Conservation (phyloP, 805 yeast genomes). For the Saccharomyces paradoxus region DNA sequence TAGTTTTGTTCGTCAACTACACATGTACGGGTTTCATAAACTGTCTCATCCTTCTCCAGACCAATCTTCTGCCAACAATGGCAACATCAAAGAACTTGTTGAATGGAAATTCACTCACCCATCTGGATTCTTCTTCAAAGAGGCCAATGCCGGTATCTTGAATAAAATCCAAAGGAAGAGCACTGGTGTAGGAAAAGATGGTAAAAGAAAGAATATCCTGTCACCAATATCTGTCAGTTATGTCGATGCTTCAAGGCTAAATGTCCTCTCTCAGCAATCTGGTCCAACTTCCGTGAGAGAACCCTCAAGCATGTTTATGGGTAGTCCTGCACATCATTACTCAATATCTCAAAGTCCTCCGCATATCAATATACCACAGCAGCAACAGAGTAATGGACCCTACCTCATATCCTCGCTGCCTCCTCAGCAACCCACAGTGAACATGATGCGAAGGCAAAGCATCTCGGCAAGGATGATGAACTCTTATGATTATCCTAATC, state of each 20-base stretch:
- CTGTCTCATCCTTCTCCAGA: conserved; percentile 26
- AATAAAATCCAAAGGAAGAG: conserved; percentile 27
- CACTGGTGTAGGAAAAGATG: conserved; percentile 27
- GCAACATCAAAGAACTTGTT: conserved; percentile 8
- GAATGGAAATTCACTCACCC: conserved; percentile 30
- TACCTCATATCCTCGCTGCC: neutral
- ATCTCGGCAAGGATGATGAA: neutral
- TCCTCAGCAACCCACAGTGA: neutral
- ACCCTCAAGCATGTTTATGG: neutral
- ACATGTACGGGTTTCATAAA: conserved; percentile 95
- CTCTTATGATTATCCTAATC: neutral
- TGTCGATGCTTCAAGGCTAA: conserved; percentile 7
- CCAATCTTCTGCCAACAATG: neutral
- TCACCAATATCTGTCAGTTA: conserved; percentile 26
- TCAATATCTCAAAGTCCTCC: neutral
- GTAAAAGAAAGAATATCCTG: conserved; percentile 25
- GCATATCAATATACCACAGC: neutral
- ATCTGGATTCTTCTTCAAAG: conserved; percentile 20
- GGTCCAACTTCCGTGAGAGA: neutral
- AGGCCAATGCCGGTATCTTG: conserved; percentile 15
- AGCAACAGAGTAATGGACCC: neutral
- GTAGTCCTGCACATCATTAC: neutral
- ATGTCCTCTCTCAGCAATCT: neutral
- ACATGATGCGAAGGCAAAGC: neutral
- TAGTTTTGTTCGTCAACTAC: conserved; percentile 85